Evolutionary conservation across 768 basidiomycete species (phyloP).

Genomic region (Panus rudis): DNA sequence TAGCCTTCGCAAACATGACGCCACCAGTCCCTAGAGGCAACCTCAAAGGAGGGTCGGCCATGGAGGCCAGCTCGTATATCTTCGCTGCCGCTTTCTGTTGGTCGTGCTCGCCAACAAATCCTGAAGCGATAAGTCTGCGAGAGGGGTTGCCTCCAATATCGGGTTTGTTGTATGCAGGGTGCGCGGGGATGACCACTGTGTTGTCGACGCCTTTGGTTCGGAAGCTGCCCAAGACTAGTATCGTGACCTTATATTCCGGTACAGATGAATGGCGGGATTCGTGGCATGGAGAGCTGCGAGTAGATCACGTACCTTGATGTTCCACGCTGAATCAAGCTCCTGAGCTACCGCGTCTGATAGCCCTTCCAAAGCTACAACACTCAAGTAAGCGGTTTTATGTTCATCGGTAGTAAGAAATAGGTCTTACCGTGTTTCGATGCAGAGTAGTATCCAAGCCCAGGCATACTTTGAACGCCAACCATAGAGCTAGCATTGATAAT

Average conservation of each 20-base stretch:
- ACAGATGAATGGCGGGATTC: neutral
- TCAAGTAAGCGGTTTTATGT: neutral
- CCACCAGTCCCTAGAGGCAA: slow-evolving; percentile 7
- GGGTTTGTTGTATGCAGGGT: slow-evolving; percentile 9
- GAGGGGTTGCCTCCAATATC: neutral
- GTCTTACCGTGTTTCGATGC: slow-evolving; percentile 11
- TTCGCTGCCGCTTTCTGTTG: slow-evolving; percentile 5
- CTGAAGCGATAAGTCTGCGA: neutral
- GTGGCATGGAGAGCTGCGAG: too few relatives aligned
- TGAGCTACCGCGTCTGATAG: slow-evolving; percentile 21
- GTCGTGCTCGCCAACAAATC: neutral
- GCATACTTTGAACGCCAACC: slow-evolving; percentile 11
- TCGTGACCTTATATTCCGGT: neutral
- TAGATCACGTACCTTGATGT: slow-evolving; percentile 33
- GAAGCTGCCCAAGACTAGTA: slow-evolving; percentile 5
- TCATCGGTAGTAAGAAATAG: too few relatives aligned
- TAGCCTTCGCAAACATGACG: too few relatives aligned
- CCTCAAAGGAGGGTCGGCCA: slow-evolving; percentile 3
- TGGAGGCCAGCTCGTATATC: slow-evolving; percentile 1
- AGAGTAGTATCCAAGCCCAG: slow-evolving; percentile 9
- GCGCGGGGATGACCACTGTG: neutral
- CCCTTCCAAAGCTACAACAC: slow-evolving; percentile 24
- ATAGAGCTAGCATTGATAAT: slow-evolving; percentile 29
- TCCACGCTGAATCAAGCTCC: slow-evolving; percentile 30
- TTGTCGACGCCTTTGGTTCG: neutral